Evolutionary conservation across 2,329 filamentous ascomycete species (phyloP).

Genomic region (Xylaria sp.): DNA sequence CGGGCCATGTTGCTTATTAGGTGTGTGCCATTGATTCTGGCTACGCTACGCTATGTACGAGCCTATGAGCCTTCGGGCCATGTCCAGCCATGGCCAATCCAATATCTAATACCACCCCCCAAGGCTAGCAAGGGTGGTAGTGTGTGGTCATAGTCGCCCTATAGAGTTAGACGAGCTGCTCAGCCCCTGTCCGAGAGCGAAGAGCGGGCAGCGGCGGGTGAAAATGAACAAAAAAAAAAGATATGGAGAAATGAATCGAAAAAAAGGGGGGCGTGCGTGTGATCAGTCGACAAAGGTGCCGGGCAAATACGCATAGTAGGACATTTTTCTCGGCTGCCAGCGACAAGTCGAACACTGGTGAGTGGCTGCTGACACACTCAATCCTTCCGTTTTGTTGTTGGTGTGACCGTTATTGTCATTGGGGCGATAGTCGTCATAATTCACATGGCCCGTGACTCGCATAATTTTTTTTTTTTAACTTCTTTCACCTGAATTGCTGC

Average conservation of each 20-base stretch:
- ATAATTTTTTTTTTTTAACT: constrained; percentile 45
- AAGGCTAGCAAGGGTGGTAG: constrained; percentile 29
- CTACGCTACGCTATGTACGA: background rate
- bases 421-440: constrained; percentile 49
- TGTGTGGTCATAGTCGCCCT: constrained; percentile 30
- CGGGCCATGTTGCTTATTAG: constrained; percentile 36
- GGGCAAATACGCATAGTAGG: background rate
- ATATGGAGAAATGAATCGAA: constrained; percentile 28
- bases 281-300: constrained; percentile 36
- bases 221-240: constrained; percentile 35
- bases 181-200: constrained; percentile 33
- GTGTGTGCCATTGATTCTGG: constrained; percentile 40
- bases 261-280: constrained; percentile 46
- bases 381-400: constrained; percentile 43
- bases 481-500: constrained; percentile 30
- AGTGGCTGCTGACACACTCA: constrained; percentile 48
- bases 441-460: constrained; percentile 51
- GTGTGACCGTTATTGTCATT: constrained; percentile 41
- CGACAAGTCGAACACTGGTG: constrained; percentile 23
- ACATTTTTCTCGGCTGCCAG: constrained; percentile 26
- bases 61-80: constrained; percentile 34
- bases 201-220: constrained; percentile 29
- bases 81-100: constrained; percentile 33
- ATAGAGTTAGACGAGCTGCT: constrained; percentile 34
- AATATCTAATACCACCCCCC: constrained; percentile 49